A percentile compares a stretch with the other conserved stretches of the same genome.
Conservation (phyloP, 257 asterid genomes). For the Scutellaria barbata region DNA sequence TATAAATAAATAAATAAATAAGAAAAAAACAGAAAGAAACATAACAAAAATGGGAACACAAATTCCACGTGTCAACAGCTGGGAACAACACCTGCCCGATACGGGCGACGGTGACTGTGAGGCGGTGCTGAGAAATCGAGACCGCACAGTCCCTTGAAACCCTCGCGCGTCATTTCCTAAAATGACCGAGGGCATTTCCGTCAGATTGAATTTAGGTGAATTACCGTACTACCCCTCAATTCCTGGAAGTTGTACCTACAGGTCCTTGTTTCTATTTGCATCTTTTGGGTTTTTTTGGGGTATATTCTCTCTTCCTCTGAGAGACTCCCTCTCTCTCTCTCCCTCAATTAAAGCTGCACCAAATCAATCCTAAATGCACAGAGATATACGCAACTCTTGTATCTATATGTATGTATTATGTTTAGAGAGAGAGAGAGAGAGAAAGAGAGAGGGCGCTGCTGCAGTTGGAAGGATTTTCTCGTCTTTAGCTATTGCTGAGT, state of each 20-base stretch:
- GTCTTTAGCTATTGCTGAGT: conserved; percentile 32
- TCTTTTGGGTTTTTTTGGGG: conserved; percentile 48
- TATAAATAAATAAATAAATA: background rate
- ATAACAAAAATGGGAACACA: background rate
- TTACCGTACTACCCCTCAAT: conserved; percentile 49
- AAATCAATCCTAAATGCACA: conserved; percentile 31
- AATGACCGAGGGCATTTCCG: conserved; percentile 54
- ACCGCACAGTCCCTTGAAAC: conserved; percentile 37
- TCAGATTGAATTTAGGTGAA: background rate
- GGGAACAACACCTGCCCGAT: conserved; percentile 24
- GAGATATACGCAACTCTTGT: conserved; percentile 1
- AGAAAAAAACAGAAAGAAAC: background rate
- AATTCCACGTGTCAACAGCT: conserved; percentile 34
- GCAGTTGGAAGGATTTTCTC: conserved; percentile 32
- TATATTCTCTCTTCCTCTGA: conserved; percentile 53
- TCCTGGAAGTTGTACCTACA: conserved; percentile 31
- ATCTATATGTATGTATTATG: background rate
- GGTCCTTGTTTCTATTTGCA: conserved; percentile 28
- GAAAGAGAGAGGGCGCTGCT: conserved; percentile 21
- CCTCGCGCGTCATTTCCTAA: conserved; percentile 43
- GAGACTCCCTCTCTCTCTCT: conserved; percentile 23
- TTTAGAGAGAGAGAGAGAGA: conserved; percentile 16
- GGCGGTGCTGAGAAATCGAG: conserved; percentile 41
- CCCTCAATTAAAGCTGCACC: conserved; percentile 32
- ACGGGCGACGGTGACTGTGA: conserved; percentile 1